Percentiles rank a stretch among this genome's conserved stretches.
Conservation (phyloP, 2,329 filamentous ascomycete genomes). For the Fusarium sp. region DNA sequence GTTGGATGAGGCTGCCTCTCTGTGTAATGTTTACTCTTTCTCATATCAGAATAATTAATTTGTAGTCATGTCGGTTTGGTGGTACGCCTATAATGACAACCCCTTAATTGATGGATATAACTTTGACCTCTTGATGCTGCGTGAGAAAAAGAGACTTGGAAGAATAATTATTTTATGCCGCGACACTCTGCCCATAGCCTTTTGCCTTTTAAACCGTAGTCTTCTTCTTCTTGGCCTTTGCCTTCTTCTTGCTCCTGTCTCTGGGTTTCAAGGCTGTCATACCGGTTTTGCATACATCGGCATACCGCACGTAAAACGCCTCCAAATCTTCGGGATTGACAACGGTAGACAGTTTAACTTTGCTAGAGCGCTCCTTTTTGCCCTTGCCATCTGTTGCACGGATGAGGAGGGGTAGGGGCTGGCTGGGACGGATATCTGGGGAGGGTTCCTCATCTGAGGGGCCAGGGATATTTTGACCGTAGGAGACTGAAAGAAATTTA, state of each 20-base stretch:
- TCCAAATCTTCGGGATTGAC: constrained; percentile 81
- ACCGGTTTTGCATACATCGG: constrained; percentile 87
- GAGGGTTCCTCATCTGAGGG: constrained; percentile 61
- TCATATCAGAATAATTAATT: constrained; percentile 9
- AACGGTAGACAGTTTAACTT: constrained; percentile 82
- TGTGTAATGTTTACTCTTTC: constrained; percentile 4
- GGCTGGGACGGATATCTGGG: constrained; percentile 66
- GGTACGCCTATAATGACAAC: constrained; percentile 22
- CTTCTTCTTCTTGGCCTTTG: constrained; percentile 79
- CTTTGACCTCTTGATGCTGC: constrained; percentile 1
- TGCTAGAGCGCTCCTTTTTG: constrained; percentile 63
- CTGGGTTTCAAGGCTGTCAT: constrained; percentile 93
- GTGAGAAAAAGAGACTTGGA: background rate
- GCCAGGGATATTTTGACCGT: constrained; percentile 54
- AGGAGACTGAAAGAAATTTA: constrained; percentile 51
- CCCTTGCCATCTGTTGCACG: constrained; percentile 84
- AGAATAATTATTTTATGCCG: constrained; percentile 15
- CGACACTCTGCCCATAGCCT: too few relatives aligned
- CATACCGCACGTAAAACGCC: constrained; percentile 83
- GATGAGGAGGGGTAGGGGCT: constrained; percentile 77
- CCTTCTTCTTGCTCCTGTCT: constrained; percentile 86
- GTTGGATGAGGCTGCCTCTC: background rate
- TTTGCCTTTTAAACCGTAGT: constrained; percentile 24
- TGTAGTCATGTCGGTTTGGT: constrained; percentile 12
- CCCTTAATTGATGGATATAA: constrained; percentile 31